Percentiles rank a stretch among this genome's conserved stretches.
Conservation (phyloP, 345 rosid genomes). For the Sonneratia alba region DNA sequence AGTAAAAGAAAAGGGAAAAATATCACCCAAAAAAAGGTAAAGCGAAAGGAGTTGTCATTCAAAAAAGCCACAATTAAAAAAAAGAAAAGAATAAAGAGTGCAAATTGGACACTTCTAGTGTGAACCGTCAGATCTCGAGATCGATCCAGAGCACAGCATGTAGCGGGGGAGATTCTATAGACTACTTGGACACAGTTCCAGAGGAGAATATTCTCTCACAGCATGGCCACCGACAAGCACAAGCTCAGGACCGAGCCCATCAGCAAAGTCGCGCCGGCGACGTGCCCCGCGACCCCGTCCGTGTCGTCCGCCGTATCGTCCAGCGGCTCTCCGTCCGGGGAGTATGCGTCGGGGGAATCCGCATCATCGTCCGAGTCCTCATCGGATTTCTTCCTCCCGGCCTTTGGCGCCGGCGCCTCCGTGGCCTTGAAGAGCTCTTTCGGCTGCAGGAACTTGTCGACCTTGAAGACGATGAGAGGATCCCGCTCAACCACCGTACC, state of each 20-base stretch:
- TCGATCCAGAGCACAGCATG: not conserved
- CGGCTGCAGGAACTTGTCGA: slow-evolving; percentile 65
- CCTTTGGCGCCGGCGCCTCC: slow-evolving; percentile 34
- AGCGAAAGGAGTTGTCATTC: not conserved
- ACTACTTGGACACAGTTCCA: too few species aligned
- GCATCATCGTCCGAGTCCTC: slow-evolving; percentile 14
- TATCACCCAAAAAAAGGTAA: not conserved
- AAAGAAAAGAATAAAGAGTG: not conserved
- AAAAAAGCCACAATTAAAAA: not conserved
- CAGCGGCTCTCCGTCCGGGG: slow-evolving; percentile 40
- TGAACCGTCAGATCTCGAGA: not conserved
- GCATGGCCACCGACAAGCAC: slow-evolving; percentile 28
- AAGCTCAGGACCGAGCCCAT: slow-evolving; percentile 23
- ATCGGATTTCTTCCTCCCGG: slow-evolving; percentile 9
- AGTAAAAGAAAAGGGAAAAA: not conserved
- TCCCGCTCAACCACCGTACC: slow-evolving; percentile 68
- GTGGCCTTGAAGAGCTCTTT: slow-evolving; percentile 67
- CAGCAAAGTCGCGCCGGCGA: slow-evolving; percentile 26
- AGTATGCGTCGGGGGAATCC: slow-evolving; percentile 45
- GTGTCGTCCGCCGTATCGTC: slow-evolving; percentile 34
- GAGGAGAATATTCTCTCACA: slow-evolving; percentile 11
- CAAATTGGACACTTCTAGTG: not conserved
- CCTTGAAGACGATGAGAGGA: slow-evolving; percentile 61
- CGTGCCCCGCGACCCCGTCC: slow-evolving; percentile 25
- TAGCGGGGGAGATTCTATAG: not conserved